phyloP scores from a whole-genome alignment of 345 rosid genomes.

The Moricandia moricandioides region DNA sequence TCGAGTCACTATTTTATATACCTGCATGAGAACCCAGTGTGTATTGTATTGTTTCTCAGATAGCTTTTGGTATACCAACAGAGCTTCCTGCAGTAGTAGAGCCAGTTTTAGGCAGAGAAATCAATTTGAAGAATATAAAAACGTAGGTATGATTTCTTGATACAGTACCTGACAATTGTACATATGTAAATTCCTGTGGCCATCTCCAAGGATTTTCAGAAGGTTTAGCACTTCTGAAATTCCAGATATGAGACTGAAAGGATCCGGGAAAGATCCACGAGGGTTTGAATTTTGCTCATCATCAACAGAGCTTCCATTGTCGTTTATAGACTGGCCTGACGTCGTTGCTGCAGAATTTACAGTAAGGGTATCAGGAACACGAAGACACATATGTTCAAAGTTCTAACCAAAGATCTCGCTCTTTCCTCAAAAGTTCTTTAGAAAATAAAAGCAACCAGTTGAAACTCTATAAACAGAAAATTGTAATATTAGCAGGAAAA shows the following conservation, averaged over 20 bases:
- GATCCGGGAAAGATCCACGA: constrained; percentile 32
- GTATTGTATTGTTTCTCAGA: constrained; percentile 83
- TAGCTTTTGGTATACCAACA: constrained; percentile 59
- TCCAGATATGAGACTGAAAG: constrained; percentile 50
- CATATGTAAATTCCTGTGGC: constrained; percentile 67
- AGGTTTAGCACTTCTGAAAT: constrained; percentile 65
- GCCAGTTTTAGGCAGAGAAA: neutral
- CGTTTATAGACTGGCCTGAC: constrained; percentile 30
- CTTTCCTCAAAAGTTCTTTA: neutral
- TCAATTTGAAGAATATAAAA: constrained; percentile 13
- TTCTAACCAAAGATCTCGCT: neutral
- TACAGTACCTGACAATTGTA: constrained; percentile 69
- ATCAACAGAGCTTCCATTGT: constrained; percentile 34
- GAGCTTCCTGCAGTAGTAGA: constrained; percentile 61
- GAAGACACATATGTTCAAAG: constrained; percentile 14
- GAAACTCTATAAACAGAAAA: constrained; percentile 5
- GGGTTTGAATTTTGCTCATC: constrained; percentile 26
- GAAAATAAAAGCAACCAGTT: neutral
- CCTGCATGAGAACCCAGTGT: constrained; percentile 49
- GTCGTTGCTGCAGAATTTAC: constrained; percentile 24
- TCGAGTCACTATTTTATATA: neutral
- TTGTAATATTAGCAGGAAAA: neutral
- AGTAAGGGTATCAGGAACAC: constrained; percentile 12
- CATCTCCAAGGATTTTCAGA: constrained; percentile 74
- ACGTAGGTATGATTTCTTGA: neutral